These are phyloP conservation scores for Ramularia collo-cygni DNA, from an alignment of 2,329 filamentous ascomycete species.

Conservation along the genomic window DNA sequence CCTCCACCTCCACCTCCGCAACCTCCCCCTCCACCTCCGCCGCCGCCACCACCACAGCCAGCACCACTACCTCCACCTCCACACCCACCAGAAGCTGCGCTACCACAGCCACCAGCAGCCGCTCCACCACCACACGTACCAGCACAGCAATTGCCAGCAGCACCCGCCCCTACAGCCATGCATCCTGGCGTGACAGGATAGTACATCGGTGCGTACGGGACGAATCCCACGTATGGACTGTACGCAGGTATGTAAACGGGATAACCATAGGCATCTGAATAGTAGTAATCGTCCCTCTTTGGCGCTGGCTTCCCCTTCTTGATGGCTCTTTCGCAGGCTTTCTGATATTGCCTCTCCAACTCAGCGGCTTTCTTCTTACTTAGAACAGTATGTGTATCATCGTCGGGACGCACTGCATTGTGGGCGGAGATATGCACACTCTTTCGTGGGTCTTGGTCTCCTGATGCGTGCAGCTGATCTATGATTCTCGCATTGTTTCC, in stretches of 20 bases:
- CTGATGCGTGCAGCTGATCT: constrained; percentile 30
- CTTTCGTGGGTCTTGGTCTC: constrained; percentile 46
- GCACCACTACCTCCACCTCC: constrained; percentile 36
- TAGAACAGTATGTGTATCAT: constrained; percentile 16
- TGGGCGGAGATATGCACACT: constrained; percentile 68
- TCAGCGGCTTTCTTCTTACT: constrained; percentile 28
- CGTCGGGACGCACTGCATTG: constrained; percentile 50
- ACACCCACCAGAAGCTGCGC: constrained; percentile 33
- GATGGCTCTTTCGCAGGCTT: constrained; percentile 31
- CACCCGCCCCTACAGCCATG: constrained; percentile 35
- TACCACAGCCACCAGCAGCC: constrained; percentile 38
- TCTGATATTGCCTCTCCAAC: constrained; percentile 51
- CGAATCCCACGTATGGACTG: constrained; percentile 38
- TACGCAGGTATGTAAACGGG: constrained; percentile 21
- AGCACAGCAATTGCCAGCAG: constrained; percentile 41
- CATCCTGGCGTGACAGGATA: constrained; percentile 42
- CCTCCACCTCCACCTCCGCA: constrained; percentile 14
- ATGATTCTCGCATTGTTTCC: constrained; percentile 31
- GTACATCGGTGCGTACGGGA: constrained; percentile 30
- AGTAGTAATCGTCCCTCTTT: constrained; percentile 32
- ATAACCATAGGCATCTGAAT: constrained; percentile 38
- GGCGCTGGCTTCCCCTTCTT: constrained; percentile 34
- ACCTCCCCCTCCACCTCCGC: constrained; percentile 11
- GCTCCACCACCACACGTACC: constrained; percentile 36
- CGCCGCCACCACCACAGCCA: constrained; percentile 36